A percentile compares a stretch with the other conserved stretches of the same genome.
These are phyloP conservation scores for Pleurotus sapidus DNA, from an alignment of 768 basidiomycete species.

Conservation along the genomic window DNA sequence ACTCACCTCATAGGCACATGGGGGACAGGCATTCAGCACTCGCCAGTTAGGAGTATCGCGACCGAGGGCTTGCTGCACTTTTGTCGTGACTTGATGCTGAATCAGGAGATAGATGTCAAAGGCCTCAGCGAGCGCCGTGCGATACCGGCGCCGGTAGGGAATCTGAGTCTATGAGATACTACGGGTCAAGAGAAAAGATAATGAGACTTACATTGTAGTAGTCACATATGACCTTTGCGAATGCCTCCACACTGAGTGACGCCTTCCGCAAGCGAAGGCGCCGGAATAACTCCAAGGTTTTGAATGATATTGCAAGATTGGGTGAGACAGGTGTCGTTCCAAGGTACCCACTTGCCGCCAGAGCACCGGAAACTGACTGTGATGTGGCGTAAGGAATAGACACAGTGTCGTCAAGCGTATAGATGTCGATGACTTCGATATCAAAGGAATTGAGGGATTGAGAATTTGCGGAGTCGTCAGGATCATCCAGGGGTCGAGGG, in stretches of 20 bases:
- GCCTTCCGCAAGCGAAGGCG: slow-evolving; percentile 11
- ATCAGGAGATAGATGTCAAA: slow-evolving; percentile 19
- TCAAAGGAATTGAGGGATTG: slow-evolving; percentile 4
- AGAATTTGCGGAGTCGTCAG: not conserved
- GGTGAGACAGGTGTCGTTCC: slow-evolving; percentile 13
- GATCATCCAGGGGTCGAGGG: not conserved
- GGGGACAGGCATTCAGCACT: slow-evolving; percentile 21
- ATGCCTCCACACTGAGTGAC: slow-evolving; percentile 21
- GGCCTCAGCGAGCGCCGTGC: slow-evolving; percentile 13
- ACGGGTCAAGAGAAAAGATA: not conserved
- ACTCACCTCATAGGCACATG: slow-evolving; percentile 18
- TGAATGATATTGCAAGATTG: slow-evolving; percentile 17
- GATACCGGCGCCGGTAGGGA: slow-evolving; percentile 15
- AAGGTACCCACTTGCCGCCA: slow-evolving; percentile 17
- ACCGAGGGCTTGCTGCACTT: slow-evolving; percentile 13
- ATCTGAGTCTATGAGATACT: slow-evolving; percentile 14
- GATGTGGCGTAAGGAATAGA: slow-evolving; percentile 5
- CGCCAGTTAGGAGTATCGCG: slow-evolving; percentile 17
- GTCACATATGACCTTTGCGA: slow-evolving; percentile 21
- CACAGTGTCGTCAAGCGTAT: slow-evolving; percentile 4
- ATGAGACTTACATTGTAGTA: slow-evolving; percentile 15
- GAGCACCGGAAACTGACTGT: slow-evolving; percentile 8
- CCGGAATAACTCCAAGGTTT: slow-evolving; percentile 21
- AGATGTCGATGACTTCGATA: slow-evolving; percentile 15
- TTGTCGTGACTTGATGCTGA: slow-evolving; percentile 5